Evolutionary conservation across 192 early-diverging fungal species (phyloP), one percentile per base, ranked within the genome.

Genomic region (Entomortierella lignicola): DNA sequence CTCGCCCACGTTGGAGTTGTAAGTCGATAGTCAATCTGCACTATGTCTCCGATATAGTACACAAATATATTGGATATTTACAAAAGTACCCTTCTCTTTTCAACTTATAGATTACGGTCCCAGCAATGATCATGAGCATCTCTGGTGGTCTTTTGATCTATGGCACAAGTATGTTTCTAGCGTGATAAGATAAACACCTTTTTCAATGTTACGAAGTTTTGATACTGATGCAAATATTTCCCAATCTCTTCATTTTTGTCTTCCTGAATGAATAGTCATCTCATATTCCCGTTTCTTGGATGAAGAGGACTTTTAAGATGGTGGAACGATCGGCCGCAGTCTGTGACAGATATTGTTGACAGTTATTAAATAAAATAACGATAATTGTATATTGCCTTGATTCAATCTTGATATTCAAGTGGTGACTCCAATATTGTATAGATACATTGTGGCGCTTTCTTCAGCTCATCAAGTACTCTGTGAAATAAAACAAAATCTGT

Each of bases 101-200:
- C 23, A 31, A 56, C 2, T 10, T 31, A 18, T 81, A 92, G 85
- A 97, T 99, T 52, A 91, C 93, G 10, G 60, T 82, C 12, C 80
- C 89, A 13, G 96, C 97, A 0, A 98, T 98, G 96, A 55, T 89
- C 21, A 92, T 99, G 89, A 97, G 95, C 81, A 86, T 96, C 47
- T 63, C 83, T 8, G 97, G 97, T 37, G 97, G 97, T n/a, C 60
- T 94, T 25, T 68, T 99, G 81, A 94, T 99, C 27, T 99, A 99
- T 69, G 89, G 89, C 27, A 98, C 96, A 26, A 98, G 97, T 83
- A 90, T 63, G 82, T 72, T 39, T 42, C 41, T 20, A 26, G 25
- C n/a, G n/a, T n/a, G n/a, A n/a, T n/a, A n/a, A n/a, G n/a, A n/a
- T n/a, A n/a, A n/a, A n/a, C n/a, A n/a, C n/a, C n/a, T n/a, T n/a